Evolutionary conservation across 106 monocot species (phyloP).

Genomic region (Dendrobium chrysotoxum): DNA sequence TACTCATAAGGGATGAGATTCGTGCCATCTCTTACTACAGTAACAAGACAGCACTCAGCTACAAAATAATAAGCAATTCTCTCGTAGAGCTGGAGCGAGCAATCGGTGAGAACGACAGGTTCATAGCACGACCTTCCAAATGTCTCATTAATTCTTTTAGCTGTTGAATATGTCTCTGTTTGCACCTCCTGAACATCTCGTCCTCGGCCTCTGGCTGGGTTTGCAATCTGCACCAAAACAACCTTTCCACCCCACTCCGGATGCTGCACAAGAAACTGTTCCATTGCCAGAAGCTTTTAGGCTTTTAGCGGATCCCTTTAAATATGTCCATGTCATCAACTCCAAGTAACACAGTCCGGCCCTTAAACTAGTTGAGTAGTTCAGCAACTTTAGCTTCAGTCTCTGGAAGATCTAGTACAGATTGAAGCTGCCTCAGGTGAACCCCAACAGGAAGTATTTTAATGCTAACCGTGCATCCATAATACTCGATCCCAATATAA

Average conservation of each 20-base stretch:
- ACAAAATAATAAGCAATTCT: slow-evolving; percentile 46
- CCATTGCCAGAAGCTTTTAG: slow-evolving; percentile 43
- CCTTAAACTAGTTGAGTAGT: slow-evolving; percentile 26
- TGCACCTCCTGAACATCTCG: slow-evolving; percentile 44
- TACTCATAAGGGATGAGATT: slow-evolving; percentile 65
- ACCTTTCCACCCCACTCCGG: slow-evolving; percentile 28
- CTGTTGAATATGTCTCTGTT: slow-evolving; percentile 24
- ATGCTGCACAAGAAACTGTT: slow-evolving; percentile 26
- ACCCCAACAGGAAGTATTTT: slow-evolving; percentile 52
- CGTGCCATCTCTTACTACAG: slow-evolving; percentile 70
- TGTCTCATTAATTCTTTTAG: slow-evolving; percentile 30
- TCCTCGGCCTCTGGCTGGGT: slow-evolving; percentile 44
- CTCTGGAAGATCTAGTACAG: slow-evolving; percentile 23
- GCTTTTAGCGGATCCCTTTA: slow-evolving; percentile 57
- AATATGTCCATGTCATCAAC: slow-evolving; percentile 66
- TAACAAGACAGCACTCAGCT: slow-evolving; percentile 64
- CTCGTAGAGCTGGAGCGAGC: slow-evolving; percentile 42
- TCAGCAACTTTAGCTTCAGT: slow-evolving; percentile 33
- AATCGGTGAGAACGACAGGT: slow-evolving; percentile 46
- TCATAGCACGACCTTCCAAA: slow-evolving; percentile 35
- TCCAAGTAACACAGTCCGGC: slow-evolving; percentile 37
- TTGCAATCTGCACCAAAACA: slow-evolving; percentile 59
- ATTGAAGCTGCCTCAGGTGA: slow-evolving; percentile 37
- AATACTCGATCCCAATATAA: slow-evolving; percentile 75
- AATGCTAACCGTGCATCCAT: slow-evolving; percentile 47